These are phyloP conservation scores for Tulasnella sp. DNA, from an alignment of 768 basidiomycete genomes.

Conservation along the genomic window DNA sequence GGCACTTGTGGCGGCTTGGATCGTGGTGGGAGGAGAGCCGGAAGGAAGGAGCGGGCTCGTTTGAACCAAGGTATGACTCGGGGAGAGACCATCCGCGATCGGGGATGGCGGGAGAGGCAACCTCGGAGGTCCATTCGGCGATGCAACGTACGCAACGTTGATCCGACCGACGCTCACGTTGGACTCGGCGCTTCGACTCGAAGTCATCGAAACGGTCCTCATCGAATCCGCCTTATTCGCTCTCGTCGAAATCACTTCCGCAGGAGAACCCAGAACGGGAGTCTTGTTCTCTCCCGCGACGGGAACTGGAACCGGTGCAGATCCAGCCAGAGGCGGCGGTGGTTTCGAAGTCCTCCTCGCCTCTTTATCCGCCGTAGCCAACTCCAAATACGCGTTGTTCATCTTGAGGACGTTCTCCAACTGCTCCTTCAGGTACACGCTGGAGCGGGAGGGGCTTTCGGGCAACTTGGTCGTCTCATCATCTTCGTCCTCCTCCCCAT, in stretches of 20 bases:
- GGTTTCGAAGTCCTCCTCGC: background rate
- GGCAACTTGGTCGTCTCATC: background rate
- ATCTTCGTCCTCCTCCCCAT: background rate
- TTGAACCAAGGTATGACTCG: background rate
- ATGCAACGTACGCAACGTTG: background rate
- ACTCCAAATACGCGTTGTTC: constrained; percentile 5
- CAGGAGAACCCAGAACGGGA: background rate
- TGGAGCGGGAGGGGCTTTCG: background rate
- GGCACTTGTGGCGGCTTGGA: background rate
- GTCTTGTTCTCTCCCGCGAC: background rate
- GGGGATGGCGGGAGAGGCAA: constrained; percentile 6
- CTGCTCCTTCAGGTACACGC: constrained; percentile 4
- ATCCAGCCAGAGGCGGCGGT: background rate
- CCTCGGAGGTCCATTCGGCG: background rate
- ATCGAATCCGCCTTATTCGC: background rate
- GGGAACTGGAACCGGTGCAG: background rate
- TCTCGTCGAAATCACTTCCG: background rate
- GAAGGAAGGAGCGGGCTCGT: background rate
- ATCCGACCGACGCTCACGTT: background rate
- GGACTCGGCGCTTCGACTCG: background rate
- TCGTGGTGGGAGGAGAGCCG: background rate
- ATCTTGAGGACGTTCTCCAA: constrained; percentile 10
- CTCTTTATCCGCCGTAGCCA: constrained; percentile 1
- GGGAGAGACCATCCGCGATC: background rate
- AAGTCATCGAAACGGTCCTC: background rate